Conservation (phyloP, 805 yeast genomes). For the Pichia eremophila region DNA sequence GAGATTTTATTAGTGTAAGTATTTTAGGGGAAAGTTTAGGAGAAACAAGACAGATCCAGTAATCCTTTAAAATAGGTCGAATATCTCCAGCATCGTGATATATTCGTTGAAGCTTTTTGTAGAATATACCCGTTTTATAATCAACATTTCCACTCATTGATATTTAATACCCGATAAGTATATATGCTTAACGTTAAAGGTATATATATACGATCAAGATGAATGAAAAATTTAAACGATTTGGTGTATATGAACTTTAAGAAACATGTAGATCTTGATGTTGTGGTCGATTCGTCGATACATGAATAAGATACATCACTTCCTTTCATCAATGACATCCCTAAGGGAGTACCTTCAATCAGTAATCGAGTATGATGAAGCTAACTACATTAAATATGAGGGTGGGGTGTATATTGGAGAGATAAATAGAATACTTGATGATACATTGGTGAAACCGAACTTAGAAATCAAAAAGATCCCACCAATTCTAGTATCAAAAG, state of each 20-base stretch:
- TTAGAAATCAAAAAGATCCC: constrained; percentile 1
- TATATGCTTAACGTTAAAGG: too few species aligned
- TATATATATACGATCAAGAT: too few species aligned
- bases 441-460: background rate
- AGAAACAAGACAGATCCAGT: constrained; percentile 35
- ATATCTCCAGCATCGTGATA: constrained; percentile 20
- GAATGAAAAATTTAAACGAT: too few species aligned
- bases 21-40: constrained; percentile 27
- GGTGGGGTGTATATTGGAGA: constrained; percentile 4
- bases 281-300: background rate
- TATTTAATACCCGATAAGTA: too few species aligned
- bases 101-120: constrained; percentile 33
- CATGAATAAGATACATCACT: too few species aligned
- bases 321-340: background rate
- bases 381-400: background rate
- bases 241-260: too few species aligned
- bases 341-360: background rate
- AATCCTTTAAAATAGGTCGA: constrained; percentile 25
- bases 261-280: too few species aligned
- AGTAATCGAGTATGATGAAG: background rate
- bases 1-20: constrained; percentile 18
- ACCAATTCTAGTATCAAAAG: constrained; percentile 1
- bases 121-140: constrained; percentile 31
- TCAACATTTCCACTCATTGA: constrained; percentile 25
- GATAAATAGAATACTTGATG: background rate